phyloP scores from a whole-genome alignment of 257 asterid genomes.

The Rhazya stricta region DNA sequence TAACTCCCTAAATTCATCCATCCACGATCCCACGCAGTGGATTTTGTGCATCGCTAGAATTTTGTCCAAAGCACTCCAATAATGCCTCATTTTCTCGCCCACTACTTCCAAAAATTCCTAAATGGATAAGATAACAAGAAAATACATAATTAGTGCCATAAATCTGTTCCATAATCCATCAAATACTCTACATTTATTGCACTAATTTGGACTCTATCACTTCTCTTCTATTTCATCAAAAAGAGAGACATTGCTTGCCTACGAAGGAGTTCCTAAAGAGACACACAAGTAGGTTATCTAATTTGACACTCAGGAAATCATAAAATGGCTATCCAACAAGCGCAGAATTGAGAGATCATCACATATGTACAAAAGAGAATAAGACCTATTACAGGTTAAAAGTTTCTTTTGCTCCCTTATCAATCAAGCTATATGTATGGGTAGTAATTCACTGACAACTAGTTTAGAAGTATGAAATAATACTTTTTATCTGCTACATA shows the following conservation, averaged over 20 bases:
- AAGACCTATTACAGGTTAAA: background rate
- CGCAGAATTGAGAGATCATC: background rate
- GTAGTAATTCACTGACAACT: background rate
- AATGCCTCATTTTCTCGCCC: no score
- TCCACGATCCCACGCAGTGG: no score
- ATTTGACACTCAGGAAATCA: background rate
- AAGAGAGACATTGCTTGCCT: constrained; percentile 72
- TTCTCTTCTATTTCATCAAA: constrained; percentile 70
- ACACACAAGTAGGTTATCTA: background rate
- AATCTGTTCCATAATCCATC: no score
- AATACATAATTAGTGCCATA: no score
- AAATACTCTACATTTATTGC: no score
- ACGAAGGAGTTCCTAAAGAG: constrained; percentile 64
- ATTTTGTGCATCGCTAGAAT: no score
- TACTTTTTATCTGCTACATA: background rate
- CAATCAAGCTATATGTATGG: background rate
- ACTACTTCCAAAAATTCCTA: no score
- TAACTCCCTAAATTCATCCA: no score
- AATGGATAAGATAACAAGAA: no score
- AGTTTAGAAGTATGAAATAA: background rate
- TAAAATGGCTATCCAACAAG: background rate
- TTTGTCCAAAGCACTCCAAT: no score
- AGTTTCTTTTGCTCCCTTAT: background rate
- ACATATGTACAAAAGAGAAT: background rate
- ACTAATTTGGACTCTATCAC: no score